phyloP scores from a whole-genome alignment of 139 green algal species.

The Chlamydomonas sp. region DNA sequence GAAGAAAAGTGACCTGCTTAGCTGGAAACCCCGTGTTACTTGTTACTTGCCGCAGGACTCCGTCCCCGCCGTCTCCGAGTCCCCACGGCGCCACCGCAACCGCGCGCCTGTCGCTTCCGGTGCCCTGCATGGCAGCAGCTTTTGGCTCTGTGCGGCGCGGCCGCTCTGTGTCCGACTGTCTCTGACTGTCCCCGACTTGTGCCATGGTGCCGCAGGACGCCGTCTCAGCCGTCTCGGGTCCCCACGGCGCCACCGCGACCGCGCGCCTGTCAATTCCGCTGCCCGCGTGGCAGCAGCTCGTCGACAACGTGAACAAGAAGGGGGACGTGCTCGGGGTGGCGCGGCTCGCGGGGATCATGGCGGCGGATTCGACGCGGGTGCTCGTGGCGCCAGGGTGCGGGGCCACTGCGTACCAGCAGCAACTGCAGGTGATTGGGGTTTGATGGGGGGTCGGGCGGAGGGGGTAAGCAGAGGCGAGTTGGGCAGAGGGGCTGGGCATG shows the following conservation, averaged over 20 bases:
- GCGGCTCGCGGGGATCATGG: constrained; percentile 82
- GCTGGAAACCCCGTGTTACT: too few species aligned
- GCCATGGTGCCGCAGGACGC: too few species aligned
- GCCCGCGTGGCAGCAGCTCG: constrained; percentile 24
- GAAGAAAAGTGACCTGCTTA: too few species aligned
- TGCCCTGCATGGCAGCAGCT: constrained; percentile 25
- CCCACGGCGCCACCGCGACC: not conserved
- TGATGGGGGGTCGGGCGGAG: too few species aligned
- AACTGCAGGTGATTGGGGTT: not conserved
- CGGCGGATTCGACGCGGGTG: constrained; percentile 66
- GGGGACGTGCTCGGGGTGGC: constrained; percentile 85
- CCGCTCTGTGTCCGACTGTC: too few species aligned
- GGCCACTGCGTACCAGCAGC: not conserved
- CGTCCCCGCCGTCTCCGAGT: too few species aligned
- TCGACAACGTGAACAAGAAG: constrained; percentile 67
- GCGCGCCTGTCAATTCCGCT: not conserved
- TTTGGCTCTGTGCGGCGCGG: too few species aligned
- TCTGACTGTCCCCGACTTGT: too few species aligned
- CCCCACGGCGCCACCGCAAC: not conserved
- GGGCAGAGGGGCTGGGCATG: too few species aligned
- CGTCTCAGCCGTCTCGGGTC: not conserved
- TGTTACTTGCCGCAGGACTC: too few species aligned
- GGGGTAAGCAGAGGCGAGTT: too few species aligned
- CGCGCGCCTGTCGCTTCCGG: not conserved
- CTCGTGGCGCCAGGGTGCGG: constrained; percentile 59